phyloP scores from a whole-genome alignment of 345 rosid species.

The Eucalyptus albens region DNA sequence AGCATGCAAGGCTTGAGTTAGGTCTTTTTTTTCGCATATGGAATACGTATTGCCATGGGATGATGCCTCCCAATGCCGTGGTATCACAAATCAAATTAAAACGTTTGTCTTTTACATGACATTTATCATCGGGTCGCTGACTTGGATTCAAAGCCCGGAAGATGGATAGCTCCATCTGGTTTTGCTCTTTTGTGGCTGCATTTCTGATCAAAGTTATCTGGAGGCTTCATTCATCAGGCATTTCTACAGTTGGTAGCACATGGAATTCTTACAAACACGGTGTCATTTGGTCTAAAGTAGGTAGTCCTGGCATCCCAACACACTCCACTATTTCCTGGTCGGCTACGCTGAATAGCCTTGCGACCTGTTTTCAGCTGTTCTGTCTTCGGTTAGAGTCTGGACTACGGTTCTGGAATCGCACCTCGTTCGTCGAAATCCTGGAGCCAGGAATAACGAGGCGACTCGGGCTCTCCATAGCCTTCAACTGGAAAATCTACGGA shows the following conservation, averaged over 20 bases:
- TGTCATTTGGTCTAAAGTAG: neutral
- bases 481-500: neutral
- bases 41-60: neutral
- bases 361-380: neutral
- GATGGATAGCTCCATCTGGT: neutral
- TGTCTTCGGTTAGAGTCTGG: neutral
- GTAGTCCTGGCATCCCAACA: neutral
- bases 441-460: neutral
- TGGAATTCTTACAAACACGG: neutral
- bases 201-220: neutral
- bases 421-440: neutral
- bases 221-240: neutral
- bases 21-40: neutral
- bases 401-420: neutral
- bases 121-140: too few species aligned
- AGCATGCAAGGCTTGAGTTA: neutral
- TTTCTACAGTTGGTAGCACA: neutral
- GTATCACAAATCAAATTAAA: neutral
- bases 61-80: neutral
- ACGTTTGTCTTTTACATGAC: neutral
- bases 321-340: neutral
- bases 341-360: neutral
- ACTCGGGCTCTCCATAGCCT: neutral
- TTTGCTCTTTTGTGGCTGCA: neutral
- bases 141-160: neutral